These are phyloP conservation scores for Fusarium tupiense DNA, from an alignment of 2,329 filamentous ascomycete genomes.

Conservation along the genomic window DNA sequence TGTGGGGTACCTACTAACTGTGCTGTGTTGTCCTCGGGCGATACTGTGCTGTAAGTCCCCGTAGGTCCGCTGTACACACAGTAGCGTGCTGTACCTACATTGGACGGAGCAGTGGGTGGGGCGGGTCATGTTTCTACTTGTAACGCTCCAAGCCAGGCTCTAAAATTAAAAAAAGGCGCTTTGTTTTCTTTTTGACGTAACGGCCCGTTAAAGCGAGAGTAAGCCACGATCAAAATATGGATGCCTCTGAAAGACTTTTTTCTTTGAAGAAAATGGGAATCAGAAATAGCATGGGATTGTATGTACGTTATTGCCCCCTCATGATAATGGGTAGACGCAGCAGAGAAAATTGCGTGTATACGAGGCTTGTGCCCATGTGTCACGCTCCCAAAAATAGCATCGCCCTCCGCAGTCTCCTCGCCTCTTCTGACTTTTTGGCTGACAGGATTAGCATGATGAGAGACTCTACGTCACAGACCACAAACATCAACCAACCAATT, in stretches of 20 bases:
- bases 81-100: constrained; percentile 8
- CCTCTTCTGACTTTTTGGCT: constrained; percentile 1
- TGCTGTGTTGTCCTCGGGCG: neutral
- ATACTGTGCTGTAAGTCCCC: constrained; percentile 10
- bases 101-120: constrained; percentile 4
- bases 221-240: neutral
- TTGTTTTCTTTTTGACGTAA: constrained; percentile 6
- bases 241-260: neutral
- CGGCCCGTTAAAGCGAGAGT: neutral
- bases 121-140: constrained; percentile 6
- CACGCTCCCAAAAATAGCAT: constrained; percentile 30
- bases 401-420: neutral
- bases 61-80: neutral
- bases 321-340: constrained; percentile 3
- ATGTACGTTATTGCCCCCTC: neutral
- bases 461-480: constrained; percentile 25
- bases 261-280: neutral
- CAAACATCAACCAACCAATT: constrained; percentile 14
- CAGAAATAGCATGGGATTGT: neutral
- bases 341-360: constrained; percentile 19
- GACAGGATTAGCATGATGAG: neutral
- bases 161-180: neutral
- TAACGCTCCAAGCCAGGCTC: constrained; percentile 2
- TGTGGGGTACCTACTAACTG: constrained; percentile 1
- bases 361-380: constrained; percentile 16